Evolutionary conservation across 371 early-diverging fungal species (phyloP).

Genomic region (Zychaea mexicana): DNA sequence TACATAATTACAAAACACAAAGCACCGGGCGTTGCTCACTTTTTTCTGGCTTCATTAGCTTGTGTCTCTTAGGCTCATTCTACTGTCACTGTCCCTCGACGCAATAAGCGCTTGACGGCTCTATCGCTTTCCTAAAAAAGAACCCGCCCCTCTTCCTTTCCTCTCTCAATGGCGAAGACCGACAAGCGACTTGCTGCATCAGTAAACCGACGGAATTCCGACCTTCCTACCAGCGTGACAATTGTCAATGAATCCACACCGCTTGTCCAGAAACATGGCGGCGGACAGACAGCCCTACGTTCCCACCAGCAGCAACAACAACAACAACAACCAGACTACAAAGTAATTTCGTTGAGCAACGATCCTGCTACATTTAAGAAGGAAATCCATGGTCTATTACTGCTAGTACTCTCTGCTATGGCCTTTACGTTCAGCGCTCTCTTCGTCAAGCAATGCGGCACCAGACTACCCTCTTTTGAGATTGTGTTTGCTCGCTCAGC

Average conservation of each 20-base stretch:
- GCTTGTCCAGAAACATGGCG: slow-evolving; percentile 16
- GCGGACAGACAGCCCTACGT: no score
- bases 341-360: slow-evolving; percentile 15
- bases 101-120: no score
- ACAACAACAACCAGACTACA: neutral
- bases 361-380: slow-evolving; percentile 19
- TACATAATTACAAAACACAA: no score
- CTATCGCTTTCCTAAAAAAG: no score
- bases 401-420: slow-evolving; percentile 71
- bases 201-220: neutral
- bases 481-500: slow-evolving; percentile 74
- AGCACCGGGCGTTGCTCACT: no score
- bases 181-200: neutral
- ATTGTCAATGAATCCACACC: slow-evolving; percentile 32
- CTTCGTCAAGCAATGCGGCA: slow-evolving; percentile 66
- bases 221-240: slow-evolving; percentile 21
- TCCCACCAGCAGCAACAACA: neutral
- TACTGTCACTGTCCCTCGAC: no score
- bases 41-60: no score
- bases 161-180: slow-evolving; percentile 2
- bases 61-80: no score
- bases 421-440: slow-evolving; percentile 74
- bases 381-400: slow-evolving; percentile 24
- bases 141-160: no score
- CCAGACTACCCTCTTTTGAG: slow-evolving; percentile 61